These are phyloP conservation scores for Metarhizium album DNA, from an alignment of 2,329 filamentous ascomycete species.

Conservation along the genomic window DNA sequence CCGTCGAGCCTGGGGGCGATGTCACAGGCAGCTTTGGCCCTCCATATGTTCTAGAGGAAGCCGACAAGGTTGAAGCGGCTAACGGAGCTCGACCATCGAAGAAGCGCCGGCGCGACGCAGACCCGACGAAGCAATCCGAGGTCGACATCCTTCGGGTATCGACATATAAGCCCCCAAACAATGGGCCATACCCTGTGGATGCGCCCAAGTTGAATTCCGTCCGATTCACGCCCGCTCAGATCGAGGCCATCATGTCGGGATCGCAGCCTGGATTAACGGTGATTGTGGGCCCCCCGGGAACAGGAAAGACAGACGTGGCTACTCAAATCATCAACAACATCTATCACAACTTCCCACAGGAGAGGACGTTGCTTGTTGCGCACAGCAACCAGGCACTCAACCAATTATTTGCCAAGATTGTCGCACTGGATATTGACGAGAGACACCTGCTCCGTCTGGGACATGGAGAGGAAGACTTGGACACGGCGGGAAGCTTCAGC, in stretches of 20 bases:
- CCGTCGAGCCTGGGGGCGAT: slow-evolving; percentile 66
- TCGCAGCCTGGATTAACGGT: slow-evolving; percentile 90
- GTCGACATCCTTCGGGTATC: slow-evolving; percentile 68
- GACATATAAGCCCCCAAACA: slow-evolving; percentile 81
- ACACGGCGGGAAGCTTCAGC: slow-evolving; percentile 77
- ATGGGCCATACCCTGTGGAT: slow-evolving; percentile 81
- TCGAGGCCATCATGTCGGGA: slow-evolving; percentile 87
- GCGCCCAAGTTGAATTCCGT: slow-evolving; percentile 70
- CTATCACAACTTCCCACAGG: slow-evolving; percentile 92
- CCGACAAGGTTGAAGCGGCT: slow-evolving; percentile 41
- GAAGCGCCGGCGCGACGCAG: slow-evolving; percentile 74
- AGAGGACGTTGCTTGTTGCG: slow-evolving; percentile 84
- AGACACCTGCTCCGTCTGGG: slow-evolving; percentile 85
- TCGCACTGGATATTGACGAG: slow-evolving; percentile 91
- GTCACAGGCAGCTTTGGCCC: slow-evolving; percentile 67
- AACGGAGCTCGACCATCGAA: slow-evolving; percentile 55
- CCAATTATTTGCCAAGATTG: slow-evolving; percentile 95
- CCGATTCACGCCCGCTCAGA: slow-evolving; percentile 82
- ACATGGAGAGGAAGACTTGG: slow-evolving; percentile 89
- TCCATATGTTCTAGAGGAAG: slow-evolving; percentile 72
- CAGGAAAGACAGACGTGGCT: slow-evolving; percentile 97
- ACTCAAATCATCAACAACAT: slow-evolving; percentile 98
- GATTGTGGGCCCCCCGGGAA: slow-evolving; percentile 89
- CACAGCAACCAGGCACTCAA: slow-evolving; percentile 98
- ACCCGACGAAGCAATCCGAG: slow-evolving; percentile 51